These are phyloP conservation scores for Neonothopanus nambi DNA, from an alignment of 1,284 basidiomycete species.

Conservation along the genomic window DNA sequence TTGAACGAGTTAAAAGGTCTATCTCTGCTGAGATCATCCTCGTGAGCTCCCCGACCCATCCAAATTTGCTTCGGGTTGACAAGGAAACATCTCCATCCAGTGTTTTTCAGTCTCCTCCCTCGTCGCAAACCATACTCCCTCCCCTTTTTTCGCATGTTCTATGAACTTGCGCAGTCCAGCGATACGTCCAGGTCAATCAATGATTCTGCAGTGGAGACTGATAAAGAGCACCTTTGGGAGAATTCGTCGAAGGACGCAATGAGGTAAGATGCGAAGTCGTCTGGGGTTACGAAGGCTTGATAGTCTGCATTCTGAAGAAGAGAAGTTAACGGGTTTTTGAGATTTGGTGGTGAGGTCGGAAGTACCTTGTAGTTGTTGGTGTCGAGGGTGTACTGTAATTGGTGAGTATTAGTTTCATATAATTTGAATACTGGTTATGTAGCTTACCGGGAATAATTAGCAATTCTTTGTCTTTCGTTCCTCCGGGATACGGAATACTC, in stretches of 20 bases:
- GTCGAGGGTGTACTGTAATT: slow-evolving; percentile 6
- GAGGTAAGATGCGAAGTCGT: slow-evolving; percentile 13
- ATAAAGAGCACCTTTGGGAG: slow-evolving; percentile 17
- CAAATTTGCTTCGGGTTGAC: too few relatives aligned
- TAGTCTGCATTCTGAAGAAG: slow-evolving; percentile 10
- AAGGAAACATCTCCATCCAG: too few relatives aligned
- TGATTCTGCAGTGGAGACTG: slow-evolving; percentile 14
- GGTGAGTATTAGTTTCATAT: background rate
- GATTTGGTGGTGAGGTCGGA: too few relatives aligned
- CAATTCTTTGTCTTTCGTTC: slow-evolving; percentile 11
- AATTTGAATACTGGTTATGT: background rate
- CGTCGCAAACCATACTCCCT: too few relatives aligned
- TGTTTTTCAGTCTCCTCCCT: too few relatives aligned
- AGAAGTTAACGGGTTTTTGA: too few relatives aligned
- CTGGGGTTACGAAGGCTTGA: slow-evolving; percentile 13
- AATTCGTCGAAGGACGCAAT: slow-evolving; percentile 16
- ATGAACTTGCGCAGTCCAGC: slow-evolving; percentile 15
- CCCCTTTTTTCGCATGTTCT: slow-evolving; percentile 13
- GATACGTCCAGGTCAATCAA: slow-evolving; percentile 14
- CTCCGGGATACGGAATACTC: slow-evolving; percentile 16
- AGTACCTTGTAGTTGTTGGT: slow-evolving; percentile 15
- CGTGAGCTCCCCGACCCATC: too few relatives aligned
- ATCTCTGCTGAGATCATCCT: too few relatives aligned
- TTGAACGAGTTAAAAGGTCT: too few relatives aligned
- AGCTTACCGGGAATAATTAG: slow-evolving; percentile 12